Base-by-base conservation (phyloP, 192 early-diverging fungal species). In the Mortierella claussenii region DNA sequence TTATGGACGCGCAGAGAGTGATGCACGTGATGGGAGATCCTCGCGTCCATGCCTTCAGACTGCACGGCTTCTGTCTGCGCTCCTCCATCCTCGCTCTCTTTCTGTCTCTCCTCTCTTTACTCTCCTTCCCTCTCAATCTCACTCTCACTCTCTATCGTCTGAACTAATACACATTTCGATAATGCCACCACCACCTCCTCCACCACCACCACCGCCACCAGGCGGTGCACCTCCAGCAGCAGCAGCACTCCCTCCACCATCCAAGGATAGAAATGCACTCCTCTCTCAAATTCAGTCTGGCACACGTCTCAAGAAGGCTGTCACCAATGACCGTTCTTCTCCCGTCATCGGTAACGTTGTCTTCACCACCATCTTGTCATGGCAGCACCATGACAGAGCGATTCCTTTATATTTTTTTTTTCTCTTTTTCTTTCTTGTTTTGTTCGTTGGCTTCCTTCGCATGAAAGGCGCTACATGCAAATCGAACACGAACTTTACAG, bases 231-330 rank as follows among this genome's bases (percentile, higher is more conserved):
- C 74, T 11, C 59, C 80, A 26, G 28, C 68, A 10, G 58, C 63
- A 10, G 12, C 53, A 8, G 44, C 45, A 7, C 32, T 47, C 7
- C 62, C 80, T 30, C 3, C 69, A 10, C 50, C 80, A 43, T 65
- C 80, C 23, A 59, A 65, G 18, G 83, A 80, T 40, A 68, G 84
- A 64, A 76, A 60, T 65, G 90, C 87, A 18, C 81, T 94, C 49
- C 80, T 93, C 63, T 37, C 69, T 33, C 88, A 92, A 67, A 94
- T 94, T 69, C 93, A 94, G 64, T 61, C 86, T 51, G 93, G 93
- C 33, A 83, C 73, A 46, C 60, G 40, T 48, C 85, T 94, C 26
- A 90, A 89, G 44, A 92, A 92, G 70, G 50, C 89, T 18, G 67
- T 80, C 34, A 94, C 93, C 5, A 91, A 90, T 50, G 93, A 94